phyloP scores from a whole-genome alignment of 768 basidiomycete species.

The Leccinum variicolor region DNA sequence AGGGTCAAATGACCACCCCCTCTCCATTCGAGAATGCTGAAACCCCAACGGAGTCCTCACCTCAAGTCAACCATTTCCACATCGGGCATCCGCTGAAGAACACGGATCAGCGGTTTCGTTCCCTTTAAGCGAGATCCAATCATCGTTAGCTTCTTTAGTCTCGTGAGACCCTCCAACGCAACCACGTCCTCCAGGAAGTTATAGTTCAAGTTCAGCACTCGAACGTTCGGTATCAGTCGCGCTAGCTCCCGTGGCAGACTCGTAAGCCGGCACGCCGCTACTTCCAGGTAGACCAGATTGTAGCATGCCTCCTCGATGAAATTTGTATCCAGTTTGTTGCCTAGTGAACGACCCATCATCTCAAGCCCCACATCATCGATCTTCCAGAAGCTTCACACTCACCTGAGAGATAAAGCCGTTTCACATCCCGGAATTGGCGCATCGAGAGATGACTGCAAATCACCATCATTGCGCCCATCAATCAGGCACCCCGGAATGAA shows the following conservation, averaged over 20 bases:
- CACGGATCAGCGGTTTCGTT: slow-evolving; percentile 68
- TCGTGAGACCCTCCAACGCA: slow-evolving; percentile 63
- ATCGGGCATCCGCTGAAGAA: slow-evolving; percentile 68
- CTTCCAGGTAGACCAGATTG: slow-evolving; percentile 88
- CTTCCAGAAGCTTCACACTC: slow-evolving; percentile 32
- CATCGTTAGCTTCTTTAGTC: slow-evolving; percentile 80
- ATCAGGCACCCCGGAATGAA: slow-evolving; percentile 37
- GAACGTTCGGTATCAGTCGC: slow-evolving; percentile 73
- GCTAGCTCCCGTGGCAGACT: slow-evolving; percentile 67
- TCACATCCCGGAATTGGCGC: slow-evolving; percentile 85
- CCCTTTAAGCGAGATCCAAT: slow-evolving; percentile 81
- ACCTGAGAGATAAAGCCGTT: slow-evolving; percentile 94
- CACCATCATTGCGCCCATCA: slow-evolving; percentile 33
- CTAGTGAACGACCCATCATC: slow-evolving; percentile 41
- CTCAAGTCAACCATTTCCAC: slow-evolving; percentile 91
- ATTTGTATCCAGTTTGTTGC: slow-evolving; percentile 61
- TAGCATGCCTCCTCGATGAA: slow-evolving; percentile 78
- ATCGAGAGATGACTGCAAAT: slow-evolving; percentile 40
- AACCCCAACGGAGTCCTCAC: slow-evolving; percentile 41
- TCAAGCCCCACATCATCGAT: slow-evolving; percentile 13
- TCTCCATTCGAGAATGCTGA: slow-evolving; percentile 11
- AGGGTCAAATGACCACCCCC: background rate
- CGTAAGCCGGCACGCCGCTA: slow-evolving; percentile 82
- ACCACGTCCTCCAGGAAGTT: slow-evolving; percentile 84
- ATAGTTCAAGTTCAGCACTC: slow-evolving; percentile 93